Evolutionary conservation across 331 rosid species (phyloP), one percentile per base, ranked within the genome.

Genomic region (Saraca asoca): DNA sequence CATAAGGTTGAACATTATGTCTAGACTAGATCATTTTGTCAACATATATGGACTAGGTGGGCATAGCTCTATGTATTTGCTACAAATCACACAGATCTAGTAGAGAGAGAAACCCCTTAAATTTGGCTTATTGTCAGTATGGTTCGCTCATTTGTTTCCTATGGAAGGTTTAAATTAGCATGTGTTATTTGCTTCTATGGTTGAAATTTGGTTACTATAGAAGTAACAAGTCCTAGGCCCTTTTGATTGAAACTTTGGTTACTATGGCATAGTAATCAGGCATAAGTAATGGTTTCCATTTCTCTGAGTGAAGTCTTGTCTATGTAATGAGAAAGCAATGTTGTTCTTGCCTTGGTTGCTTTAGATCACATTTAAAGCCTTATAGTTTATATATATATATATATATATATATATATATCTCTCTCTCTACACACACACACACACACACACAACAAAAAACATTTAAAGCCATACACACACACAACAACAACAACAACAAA

Each of bases 311-410:
- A 24, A 3, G 59, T 35, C 58, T 66, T 4, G 62, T 49, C 29
- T 35, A 58, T n/a, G n/a, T n/a, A n/a, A n/a, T 35, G 62, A 57
- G 63, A 34, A 51, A 58, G 65, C 42, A 17, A 51, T 43, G 12
- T 34, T 66, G 16, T n/a, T 49, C 31, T 64, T 63, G 55, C 39
- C 11, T 29, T 33, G 63, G 66, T 75, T 45, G 49, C 9, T 42
- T 67, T 42, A 20, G 31, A 45, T 64, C 12, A 56, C 19, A 56
- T 80, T 20, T 56, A 61, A 51, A 17, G 66, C 62, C 50, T 71
- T 71, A 58, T 51, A 41, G 2, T 24, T 24, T 24, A 1, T 24
- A 24, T 3, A 24, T 24, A 24, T 24, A 24, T 3, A n/a, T n/a
- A n/a, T n/a, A n/a, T n/a, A n/a, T n/a, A n/a, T n/a, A n/a, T n/a